Conservation (phyloP, 306 rosid species). For the Inga oerstediana region DNA sequence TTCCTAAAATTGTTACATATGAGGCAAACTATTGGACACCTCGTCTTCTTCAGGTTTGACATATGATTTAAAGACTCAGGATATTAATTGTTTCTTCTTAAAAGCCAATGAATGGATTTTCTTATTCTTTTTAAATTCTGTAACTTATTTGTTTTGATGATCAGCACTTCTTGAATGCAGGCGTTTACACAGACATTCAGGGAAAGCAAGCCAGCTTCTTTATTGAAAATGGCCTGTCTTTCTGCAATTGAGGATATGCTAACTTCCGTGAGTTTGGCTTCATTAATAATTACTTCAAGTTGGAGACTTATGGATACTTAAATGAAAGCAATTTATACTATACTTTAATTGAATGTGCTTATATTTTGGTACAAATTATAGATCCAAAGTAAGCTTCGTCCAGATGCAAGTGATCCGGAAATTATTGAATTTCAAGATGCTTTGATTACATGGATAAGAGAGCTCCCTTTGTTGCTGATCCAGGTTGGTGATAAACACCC, state of each 20-base stretch:
- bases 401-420: constrained; percentile 52
- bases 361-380: constrained; percentile 40
- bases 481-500: constrained; percentile 68
- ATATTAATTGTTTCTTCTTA: constrained; percentile 4
- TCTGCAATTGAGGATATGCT: constrained; percentile 72
- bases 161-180: constrained; percentile 40
- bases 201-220: constrained; percentile 77
- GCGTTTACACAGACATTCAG: constrained; percentile 73
- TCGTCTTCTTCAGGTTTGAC: constrained; percentile 83
- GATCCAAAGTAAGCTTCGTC: constrained; percentile 50
- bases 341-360: background rate
- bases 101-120: constrained; percentile 10
- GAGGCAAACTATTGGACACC: constrained; percentile 56
- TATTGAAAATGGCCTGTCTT: constrained; percentile 70
- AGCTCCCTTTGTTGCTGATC: constrained; percentile 73
- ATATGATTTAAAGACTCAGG: constrained; percentile 10
- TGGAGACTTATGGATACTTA: constrained; percentile 19
- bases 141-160: background rate
- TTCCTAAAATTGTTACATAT: constrained; percentile 68
- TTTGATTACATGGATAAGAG: constrained; percentile 69
- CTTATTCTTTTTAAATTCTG: constrained; percentile 2
- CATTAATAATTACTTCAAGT: constrained; percentile 16
- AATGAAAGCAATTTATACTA: constrained; percentile 20
- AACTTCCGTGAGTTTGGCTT: constrained; percentile 63
- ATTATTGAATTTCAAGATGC: constrained; percentile 48